A percentile compares a stretch with the other conserved stretches of the same genome.
Conservation (phyloP, 2,329 filamentous ascomycete species). For the Verticillium nonalfalfae region DNA sequence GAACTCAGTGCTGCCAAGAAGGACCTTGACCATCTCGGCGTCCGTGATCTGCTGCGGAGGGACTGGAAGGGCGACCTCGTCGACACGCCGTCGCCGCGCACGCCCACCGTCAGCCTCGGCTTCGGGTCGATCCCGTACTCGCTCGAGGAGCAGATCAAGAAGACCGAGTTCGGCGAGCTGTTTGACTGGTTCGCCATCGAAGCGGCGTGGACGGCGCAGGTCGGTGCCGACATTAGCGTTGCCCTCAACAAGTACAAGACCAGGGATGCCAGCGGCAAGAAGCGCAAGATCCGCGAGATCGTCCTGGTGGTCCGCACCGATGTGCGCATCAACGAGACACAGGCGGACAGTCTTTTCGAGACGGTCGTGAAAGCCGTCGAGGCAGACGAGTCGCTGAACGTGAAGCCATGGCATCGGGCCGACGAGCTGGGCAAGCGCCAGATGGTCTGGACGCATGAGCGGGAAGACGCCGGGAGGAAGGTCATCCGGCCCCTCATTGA, state of each 20-base stretch:
- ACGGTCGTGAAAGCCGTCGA: constrained; percentile 32
- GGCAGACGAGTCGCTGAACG: constrained; percentile 25
- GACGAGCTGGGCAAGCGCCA: constrained; percentile 31
- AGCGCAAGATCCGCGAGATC: constrained; percentile 38
- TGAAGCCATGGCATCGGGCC: constrained; percentile 34
- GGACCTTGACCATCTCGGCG: constrained; percentile 28
- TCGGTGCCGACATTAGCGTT: constrained; percentile 35
- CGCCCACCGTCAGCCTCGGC: constrained; percentile 36
- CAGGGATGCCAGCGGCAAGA: constrained; percentile 26
- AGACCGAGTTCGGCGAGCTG: constrained; percentile 37
- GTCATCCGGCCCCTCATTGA: constrained; percentile 37
- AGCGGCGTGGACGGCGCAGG: constrained; percentile 38
- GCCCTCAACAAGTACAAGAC: constrained; percentile 39
- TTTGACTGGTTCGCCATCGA: constrained; percentile 42
- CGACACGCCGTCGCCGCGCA: constrained; percentile 36
- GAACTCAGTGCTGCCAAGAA: constrained; percentile 32
- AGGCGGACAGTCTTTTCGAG: constrained; percentile 33
- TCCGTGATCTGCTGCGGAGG: constrained; percentile 35
- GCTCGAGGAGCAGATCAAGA: constrained; percentile 35
- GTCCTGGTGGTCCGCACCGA: constrained; percentile 36
- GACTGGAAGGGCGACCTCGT: constrained; percentile 42
- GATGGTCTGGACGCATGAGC: constrained; percentile 37
- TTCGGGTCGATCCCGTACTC: constrained; percentile 38
- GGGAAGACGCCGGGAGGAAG: constrained; percentile 30
- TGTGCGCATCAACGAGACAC: constrained; percentile 32